phyloP scores from a whole-genome alignment of 2,329 filamentous ascomycete species.

The Monosporascus sp. region DNA sequence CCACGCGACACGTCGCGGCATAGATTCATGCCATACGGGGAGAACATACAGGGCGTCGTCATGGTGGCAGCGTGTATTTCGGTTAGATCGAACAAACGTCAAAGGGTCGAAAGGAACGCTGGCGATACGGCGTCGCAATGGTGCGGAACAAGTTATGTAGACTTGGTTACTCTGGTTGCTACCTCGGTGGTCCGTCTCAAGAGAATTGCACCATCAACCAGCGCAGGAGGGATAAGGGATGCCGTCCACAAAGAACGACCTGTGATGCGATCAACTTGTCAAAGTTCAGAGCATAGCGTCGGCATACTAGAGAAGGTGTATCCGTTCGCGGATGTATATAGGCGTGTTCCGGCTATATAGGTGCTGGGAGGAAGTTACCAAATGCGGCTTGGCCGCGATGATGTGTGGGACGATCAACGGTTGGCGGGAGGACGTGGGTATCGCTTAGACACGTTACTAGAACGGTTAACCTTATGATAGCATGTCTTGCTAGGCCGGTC shows the following conservation, averaged over 20 bases:
- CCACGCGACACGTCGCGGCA: not conserved
- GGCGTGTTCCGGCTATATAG: not conserved
- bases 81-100: not conserved
- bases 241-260: not conserved
- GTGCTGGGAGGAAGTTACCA: not conserved
- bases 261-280: not conserved
- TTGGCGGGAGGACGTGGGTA: too few species aligned
- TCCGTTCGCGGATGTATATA: not conserved
- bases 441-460: too few species aligned
- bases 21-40: not conserved
- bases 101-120: not conserved
- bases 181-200: too few species aligned
- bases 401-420: not conserved
- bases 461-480: too few species aligned
- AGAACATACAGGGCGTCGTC: constrained; percentile 21
- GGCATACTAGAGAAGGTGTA: not conserved
- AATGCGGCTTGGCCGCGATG: not conserved
- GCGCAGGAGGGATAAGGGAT: not conserved
- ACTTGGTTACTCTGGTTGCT: too few species aligned
- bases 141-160: not conserved
- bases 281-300: not conserved
- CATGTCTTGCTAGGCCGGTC: too few species aligned
- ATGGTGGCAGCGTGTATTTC: constrained; percentile 13
- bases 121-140: not conserved
- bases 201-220: too few species aligned